Conservation (phyloP, 2,329 filamentous ascomycete species). For the Aspergillus pseudoglaucus region DNA sequence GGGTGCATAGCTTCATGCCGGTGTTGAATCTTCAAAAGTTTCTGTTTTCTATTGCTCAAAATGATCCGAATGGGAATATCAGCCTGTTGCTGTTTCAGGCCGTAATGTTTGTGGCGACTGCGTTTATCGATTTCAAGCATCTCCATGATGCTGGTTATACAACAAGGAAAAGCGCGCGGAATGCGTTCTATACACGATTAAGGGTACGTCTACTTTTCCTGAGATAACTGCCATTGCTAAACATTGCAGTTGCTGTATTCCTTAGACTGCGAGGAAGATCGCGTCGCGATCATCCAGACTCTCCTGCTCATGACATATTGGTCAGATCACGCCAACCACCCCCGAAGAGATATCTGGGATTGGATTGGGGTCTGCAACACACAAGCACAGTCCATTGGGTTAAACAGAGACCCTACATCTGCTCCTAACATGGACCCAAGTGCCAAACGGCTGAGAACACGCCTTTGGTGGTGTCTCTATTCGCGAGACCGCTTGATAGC, state of each 20-base stretch:
- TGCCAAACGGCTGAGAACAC: slow-evolving; percentile 71
- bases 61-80: slow-evolving; percentile 62
- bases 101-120: slow-evolving; percentile 85
- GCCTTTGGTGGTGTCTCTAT: slow-evolving; percentile 92
- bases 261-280: slow-evolving; percentile 83
- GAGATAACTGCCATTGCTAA: not conserved
- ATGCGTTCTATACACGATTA: slow-evolving; percentile 75
- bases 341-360: slow-evolving; percentile 85
- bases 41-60: slow-evolving; percentile 48
- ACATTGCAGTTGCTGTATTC: slow-evolving; percentile 69
- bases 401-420: slow-evolving; percentile 64
- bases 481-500: slow-evolving; percentile 86
- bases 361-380: slow-evolving; percentile 92
- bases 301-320: slow-evolving; percentile 86
- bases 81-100: slow-evolving; percentile 83
- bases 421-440: slow-evolving; percentile 60
- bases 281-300: slow-evolving; percentile 74
- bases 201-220: slow-evolving; percentile 55
- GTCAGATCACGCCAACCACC: slow-evolving; percentile 83
- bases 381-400: slow-evolving; percentile 75
- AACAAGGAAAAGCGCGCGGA: slow-evolving; percentile 69
- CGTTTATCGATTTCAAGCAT: slow-evolving; percentile 70
- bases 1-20: slow-evolving; percentile 86
- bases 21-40: slow-evolving; percentile 60
- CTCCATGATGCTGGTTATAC: slow-evolving; percentile 68